Evolutionary conservation across 352 stramenopile species (phyloP), one percentile per base, ranked within the genome.

Genomic region (Stramenopiles sp.): DNA sequence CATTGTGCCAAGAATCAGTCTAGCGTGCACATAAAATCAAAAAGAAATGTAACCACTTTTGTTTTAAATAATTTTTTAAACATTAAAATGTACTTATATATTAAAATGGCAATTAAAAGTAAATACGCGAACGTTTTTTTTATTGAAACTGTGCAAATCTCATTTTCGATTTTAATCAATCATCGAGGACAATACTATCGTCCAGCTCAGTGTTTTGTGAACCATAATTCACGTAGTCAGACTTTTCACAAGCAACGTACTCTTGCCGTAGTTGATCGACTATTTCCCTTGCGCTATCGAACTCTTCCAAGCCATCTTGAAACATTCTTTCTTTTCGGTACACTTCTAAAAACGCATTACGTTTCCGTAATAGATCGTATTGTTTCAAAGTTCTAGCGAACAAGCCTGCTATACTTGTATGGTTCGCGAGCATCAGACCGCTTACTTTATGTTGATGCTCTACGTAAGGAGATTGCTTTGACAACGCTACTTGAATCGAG

Each of bases 301-400:
- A 94, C 83, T 94, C 90, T 39, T 93, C 89, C 80, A 94, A 85
- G 75, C 86, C 90, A 55, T 94, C 89, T 4, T 89, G 88, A 44
- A 99, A 99, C 90, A 99, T 98, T 55, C 95, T 94, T 83, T 99
- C 92, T 85, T 96, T 94, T 80, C 94, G 89, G 90, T 99, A 99
- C 84, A 98, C 98, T 82, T 99, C 95, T 75, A 99, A 92, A 89
- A 99, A 99, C 32, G 96, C 96, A 84, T 98, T 98, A 81, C 97
- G 87, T 83, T 96, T 97, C 81, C 95, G 93, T 44, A 99, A 93
- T 29, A 91, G 90, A 86, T 99, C 96, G 86, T 98, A 99, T 84
- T 99, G 96, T 81, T 92, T 88, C 27, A 98, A 86, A 67, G 96
- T 88, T 75, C 93, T 89, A 83, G 97, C 89, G 80, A 94, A 94